Percentiles rank a stretch among this genome's conserved stretches.
phyloP scores from a whole-genome alignment of 2,329 filamentous ascomycete species.

The Teratosphaeria viscida region DNA sequence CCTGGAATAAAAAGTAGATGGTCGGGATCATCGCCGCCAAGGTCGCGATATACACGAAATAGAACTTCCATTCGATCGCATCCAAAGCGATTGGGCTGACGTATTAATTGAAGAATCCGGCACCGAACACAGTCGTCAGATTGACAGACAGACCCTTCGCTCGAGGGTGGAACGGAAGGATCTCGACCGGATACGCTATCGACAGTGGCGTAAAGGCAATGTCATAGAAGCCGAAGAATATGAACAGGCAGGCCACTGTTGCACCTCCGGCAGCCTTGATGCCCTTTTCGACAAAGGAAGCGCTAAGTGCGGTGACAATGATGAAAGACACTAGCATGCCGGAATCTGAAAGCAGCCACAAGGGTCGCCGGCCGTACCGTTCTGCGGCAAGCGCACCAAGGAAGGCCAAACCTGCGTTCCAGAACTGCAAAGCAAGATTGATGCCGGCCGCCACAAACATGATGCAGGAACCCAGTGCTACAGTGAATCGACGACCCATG shows the following conservation, averaged over 20 bases:
- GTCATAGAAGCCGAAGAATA: conserved; percentile 28
- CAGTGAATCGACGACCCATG: not conserved
- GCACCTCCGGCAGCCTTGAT: conserved; percentile 15
- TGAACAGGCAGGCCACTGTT: conserved; percentile 25
- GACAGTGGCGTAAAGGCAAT: conserved; percentile 34
- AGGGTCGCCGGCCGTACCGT: conserved; percentile 22
- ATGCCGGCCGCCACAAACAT: conserved; percentile 20
- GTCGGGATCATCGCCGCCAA: conserved; percentile 23
- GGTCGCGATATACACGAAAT: conserved; percentile 25
- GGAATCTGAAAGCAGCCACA: conserved; percentile 28
- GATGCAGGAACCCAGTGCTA: not conserved
- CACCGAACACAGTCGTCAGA: conserved; percentile 30
- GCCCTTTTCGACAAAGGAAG: conserved; percentile 14
- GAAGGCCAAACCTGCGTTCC: conserved; percentile 33
- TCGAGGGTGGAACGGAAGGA: conserved; percentile 37
- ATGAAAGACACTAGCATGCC: conserved; percentile 33
- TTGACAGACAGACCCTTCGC: conserved; percentile 27
- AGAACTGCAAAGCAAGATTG: conserved; percentile 47
- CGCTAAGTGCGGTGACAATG: conserved; percentile 15
- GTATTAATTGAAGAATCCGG: conserved; percentile 33
- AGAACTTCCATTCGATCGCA: conserved; percentile 16
- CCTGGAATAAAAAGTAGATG: conserved; percentile 13
- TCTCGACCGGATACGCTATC: conserved; percentile 37
- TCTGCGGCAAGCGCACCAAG: conserved; percentile 41
- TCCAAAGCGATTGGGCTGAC: conserved; percentile 24